A percentile compares a stretch with the other conserved stretches of the same genome.
Evolutionary conservation across 2,329 filamentous ascomycete genomes (phyloP).

Genomic region (Aspergillus amoenus): DNA sequence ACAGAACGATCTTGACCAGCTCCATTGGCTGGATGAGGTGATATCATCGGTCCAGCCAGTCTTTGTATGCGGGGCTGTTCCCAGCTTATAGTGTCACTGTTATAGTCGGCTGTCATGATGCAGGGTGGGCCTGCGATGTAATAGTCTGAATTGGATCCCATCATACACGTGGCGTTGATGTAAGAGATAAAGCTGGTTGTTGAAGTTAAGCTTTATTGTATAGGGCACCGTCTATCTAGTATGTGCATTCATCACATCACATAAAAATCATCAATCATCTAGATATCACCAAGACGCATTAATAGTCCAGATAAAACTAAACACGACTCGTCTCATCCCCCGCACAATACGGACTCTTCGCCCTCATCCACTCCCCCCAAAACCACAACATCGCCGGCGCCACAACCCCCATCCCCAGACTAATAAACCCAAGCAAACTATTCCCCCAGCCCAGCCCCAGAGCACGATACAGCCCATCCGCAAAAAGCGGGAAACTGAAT

Average conservation of each 20-base stretch:
- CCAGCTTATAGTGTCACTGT: no score
- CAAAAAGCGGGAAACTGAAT: slow-evolving; percentile 38
- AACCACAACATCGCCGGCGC: slow-evolving; percentile 49
- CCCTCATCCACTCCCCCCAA: slow-evolving; percentile 45
- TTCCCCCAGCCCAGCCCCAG: slow-evolving; percentile 35
- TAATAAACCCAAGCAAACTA: slow-evolving; percentile 36
- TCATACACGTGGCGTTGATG: no score
- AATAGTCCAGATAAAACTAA: no score
- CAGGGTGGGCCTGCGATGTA: no score
- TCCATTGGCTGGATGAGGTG: background rate
- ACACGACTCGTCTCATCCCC: background rate
- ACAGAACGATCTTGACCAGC: background rate
- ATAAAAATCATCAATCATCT: no score
- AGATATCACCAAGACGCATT: no score
- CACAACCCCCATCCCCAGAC: slow-evolving; percentile 37
- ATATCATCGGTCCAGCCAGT: background rate
- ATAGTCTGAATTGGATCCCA: no score
- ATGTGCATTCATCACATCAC: no score
- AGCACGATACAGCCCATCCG: slow-evolving; percentile 30
- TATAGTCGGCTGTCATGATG: no score
- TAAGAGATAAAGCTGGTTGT: no score
- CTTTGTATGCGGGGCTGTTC: background rate
- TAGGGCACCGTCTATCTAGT: no score
- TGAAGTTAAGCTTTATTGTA: no score
- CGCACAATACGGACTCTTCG: slow-evolving; percentile 40